Conservation (phyloP, 495 filamentous ascomycete genomes). For the Tetracladium marchalianum region DNA sequence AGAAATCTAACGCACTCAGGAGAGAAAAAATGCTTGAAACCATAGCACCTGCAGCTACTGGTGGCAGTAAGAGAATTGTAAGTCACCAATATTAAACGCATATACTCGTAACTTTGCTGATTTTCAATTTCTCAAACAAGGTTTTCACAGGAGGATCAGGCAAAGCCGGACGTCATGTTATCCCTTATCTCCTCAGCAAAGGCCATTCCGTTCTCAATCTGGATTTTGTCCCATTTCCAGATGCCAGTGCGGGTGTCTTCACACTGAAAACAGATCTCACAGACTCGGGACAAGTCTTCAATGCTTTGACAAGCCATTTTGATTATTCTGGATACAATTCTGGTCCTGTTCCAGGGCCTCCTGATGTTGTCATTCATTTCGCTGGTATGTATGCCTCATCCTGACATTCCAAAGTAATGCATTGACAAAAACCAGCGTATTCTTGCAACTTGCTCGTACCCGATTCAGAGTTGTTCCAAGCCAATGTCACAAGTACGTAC, state of each 20-base stretch:
- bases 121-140: not conserved
- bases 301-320: slow-evolving; percentile 47
- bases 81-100: not conserved
- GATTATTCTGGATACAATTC: slow-evolving; percentile 36
- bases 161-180: slow-evolving; percentile 48
- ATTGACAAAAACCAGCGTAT: slow-evolving; percentile 26
- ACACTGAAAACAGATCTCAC: slow-evolving; percentile 50
- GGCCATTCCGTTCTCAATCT: slow-evolving; percentile 49
- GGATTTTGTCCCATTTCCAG: slow-evolving; percentile 38
- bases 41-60: not conserved
- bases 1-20: no score
- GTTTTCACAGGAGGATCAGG: slow-evolving; percentile 34
- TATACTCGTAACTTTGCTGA: not conserved
- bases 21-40: slow-evolving; percentile 1
- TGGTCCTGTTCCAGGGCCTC: slow-evolving; percentile 27
- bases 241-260: slow-evolving; percentile 34
- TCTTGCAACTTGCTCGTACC: slow-evolving; percentile 46
- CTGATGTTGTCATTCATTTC: slow-evolving; percentile 53
- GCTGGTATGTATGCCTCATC: slow-evolving; percentile 20
- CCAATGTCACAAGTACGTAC: slow-evolving; percentile 41
- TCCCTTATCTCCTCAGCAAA: slow-evolving; percentile 39
- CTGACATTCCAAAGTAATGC: not conserved
- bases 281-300: slow-evolving; percentile 48
- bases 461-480: slow-evolving; percentile 47
- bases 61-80: slow-evolving; percentile 8